Conservation (phyloP, 768 basidiomycete genomes). For the Mycena sanguinolenta region DNA sequence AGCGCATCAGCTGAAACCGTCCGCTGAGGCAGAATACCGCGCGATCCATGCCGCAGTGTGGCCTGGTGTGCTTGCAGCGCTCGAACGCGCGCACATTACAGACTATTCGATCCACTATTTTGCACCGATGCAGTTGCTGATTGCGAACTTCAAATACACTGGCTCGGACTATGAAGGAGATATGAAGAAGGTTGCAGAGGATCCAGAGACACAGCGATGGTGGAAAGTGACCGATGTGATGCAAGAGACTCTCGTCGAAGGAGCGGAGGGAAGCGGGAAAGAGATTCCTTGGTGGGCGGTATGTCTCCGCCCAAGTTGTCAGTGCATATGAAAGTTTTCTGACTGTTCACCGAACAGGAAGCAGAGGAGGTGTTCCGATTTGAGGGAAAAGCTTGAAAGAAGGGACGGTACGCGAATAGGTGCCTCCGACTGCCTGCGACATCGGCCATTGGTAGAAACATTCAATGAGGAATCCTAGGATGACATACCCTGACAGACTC, state of each 20-base stretch:
- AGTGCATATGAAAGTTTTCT: too few species aligned
- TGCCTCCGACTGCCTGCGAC: too few species aligned
- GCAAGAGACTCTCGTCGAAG: constrained; percentile 83
- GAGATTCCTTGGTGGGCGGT: constrained; percentile 82
- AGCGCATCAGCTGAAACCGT: constrained; percentile 64
- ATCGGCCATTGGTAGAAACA: too few species aligned
- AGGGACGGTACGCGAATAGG: too few species aligned
- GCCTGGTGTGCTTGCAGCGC: constrained; percentile 76
- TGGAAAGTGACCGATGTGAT: constrained; percentile 83
- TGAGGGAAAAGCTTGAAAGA: constrained; percentile 54
- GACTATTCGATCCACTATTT: constrained; percentile 86
- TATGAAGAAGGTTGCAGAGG: constrained; percentile 73
- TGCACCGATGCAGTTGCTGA: constrained; percentile 72
- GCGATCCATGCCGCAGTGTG: constrained; percentile 74
- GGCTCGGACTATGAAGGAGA: constrained; percentile 75
- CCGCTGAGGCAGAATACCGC: constrained; percentile 64
- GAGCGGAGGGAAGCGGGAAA: constrained; percentile 76
- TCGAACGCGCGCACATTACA: constrained; percentile 71
- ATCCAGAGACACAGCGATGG: constrained; percentile 81
- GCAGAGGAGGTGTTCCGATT: constrained; percentile 81
- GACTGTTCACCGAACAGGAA: constrained; percentile 48
- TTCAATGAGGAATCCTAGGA: too few species aligned
- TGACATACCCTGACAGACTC: constrained; percentile 1
- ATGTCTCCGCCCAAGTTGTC: constrained; percentile 34
- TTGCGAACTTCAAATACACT: constrained; percentile 84